Conservation (phyloP, 805 yeast species). For the Ogataea saltuana region DNA sequence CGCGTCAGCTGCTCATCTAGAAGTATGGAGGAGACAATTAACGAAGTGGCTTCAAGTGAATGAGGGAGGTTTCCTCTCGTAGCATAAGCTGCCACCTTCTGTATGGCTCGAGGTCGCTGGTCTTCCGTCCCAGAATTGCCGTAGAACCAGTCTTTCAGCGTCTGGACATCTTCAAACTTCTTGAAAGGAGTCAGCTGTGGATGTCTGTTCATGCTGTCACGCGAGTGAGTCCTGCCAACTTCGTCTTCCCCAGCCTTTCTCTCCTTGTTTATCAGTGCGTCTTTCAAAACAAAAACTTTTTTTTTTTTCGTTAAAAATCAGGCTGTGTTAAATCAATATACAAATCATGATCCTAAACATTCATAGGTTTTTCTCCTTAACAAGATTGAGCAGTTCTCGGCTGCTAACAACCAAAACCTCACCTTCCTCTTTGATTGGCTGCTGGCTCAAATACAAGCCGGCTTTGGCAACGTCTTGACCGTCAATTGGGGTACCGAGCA, state of each 20-base stretch:
- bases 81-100: conserved; percentile 51
- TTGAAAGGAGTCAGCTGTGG: conserved; percentile 39
- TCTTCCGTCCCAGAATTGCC: conserved; percentile 27
- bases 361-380: conserved; percentile 15
- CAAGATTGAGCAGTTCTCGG: conserved; percentile 25
- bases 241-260: too few species aligned
- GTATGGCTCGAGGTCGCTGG: conserved; percentile 46
- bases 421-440: conserved; percentile 26
- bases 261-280: too few species aligned
- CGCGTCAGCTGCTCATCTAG: conserved; percentile 38
- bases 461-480: conserved; percentile 68
- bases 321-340: conserved; percentile 2
- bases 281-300: background rate
- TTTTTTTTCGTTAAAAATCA: background rate
- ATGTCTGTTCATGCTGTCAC: conserved; percentile 20
- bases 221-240: too few species aligned
- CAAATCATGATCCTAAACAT: background rate
- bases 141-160: conserved; percentile 55
- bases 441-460: conserved; percentile 32
- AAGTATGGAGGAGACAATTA: conserved; percentile 52
- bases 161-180: conserved; percentile 43
- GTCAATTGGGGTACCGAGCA: conserved; percentile 47
- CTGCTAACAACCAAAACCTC: conserved; percentile 28
- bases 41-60: conserved; percentile 65
- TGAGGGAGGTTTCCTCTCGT: conserved; percentile 71